phyloP scores from a whole-genome alignment of 139 green algal genomes.

The Edaphochlamys debaryana region DNA sequence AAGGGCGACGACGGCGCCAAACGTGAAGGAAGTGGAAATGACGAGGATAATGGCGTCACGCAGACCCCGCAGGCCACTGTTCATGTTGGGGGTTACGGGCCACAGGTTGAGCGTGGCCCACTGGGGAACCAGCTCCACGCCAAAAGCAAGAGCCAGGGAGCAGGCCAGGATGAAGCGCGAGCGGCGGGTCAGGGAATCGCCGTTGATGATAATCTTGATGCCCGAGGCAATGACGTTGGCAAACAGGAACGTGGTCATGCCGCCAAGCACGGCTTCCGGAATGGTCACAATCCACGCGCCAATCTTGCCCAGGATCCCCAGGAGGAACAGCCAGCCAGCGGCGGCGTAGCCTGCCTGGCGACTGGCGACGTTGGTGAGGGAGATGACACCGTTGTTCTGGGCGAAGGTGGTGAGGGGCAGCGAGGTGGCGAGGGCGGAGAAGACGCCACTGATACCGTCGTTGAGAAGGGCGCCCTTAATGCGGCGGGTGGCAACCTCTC shows the following conservation, averaged over 20 bases:
- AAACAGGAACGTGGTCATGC: constrained; percentile 81
- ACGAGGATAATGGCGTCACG: constrained; percentile 33
- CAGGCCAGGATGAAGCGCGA: constrained; percentile 67
- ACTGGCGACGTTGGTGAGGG: constrained; percentile 69
- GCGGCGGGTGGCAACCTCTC: constrained; percentile 46
- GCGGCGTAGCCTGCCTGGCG: constrained; percentile 64
- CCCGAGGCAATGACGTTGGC: constrained; percentile 64
- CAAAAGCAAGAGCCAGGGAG: constrained; percentile 56
- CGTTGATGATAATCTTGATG: constrained; percentile 61
- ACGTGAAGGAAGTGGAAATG: constrained; percentile 43
- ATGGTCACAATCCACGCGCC: constrained; percentile 82
- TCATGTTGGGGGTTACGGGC: constrained; percentile 23
- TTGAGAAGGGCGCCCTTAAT: constrained; percentile 71
- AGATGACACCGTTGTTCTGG: constrained; percentile 86
- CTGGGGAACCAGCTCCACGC: constrained; percentile 52
- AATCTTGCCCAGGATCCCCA: constrained; percentile 59
- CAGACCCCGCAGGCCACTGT: constrained; percentile 30
- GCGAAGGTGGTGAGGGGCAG: constrained; percentile 81
- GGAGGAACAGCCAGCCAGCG: constrained; percentile 69
- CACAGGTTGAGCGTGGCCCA: constrained; percentile 60
- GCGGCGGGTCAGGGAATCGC: constrained; percentile 53
- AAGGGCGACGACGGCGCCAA: constrained; percentile 49
- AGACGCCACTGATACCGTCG: constrained; percentile 71
- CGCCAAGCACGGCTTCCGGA: constrained; percentile 81
- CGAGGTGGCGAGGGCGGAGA: constrained; percentile 66